phyloP scores from a whole-genome alignment of 768 basidiomycete genomes.

The Tubosaeta sp. region DNA sequence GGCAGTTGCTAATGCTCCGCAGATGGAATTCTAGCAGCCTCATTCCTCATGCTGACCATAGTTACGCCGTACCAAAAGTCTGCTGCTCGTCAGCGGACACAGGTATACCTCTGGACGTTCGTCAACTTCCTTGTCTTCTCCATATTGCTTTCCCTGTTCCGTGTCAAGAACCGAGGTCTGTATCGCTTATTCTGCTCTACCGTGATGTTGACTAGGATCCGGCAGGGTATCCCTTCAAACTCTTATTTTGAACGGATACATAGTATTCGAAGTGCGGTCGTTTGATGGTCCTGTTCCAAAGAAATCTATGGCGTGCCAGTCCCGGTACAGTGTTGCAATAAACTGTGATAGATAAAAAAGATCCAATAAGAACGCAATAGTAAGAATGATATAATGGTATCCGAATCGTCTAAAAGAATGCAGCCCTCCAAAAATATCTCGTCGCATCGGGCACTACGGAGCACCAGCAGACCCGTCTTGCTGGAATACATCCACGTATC shows the following conservation, averaged over 20 bases:
- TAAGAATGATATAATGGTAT: slow-evolving; percentile 19
- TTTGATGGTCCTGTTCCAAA: background rate
- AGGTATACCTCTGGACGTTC: slow-evolving; percentile 85
- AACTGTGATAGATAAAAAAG: slow-evolving; percentile 19
- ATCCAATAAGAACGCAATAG: slow-evolving; percentile 16
- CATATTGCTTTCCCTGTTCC: slow-evolving; percentile 80
- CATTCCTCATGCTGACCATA: slow-evolving; percentile 76
- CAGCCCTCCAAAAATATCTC: background rate
- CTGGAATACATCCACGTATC: slow-evolving; percentile 91
- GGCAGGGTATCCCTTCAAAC: slow-evolving; percentile 76
- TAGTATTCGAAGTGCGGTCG: background rate
- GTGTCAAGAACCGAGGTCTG: slow-evolving; percentile 85
- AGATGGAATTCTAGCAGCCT: slow-evolving; percentile 81
- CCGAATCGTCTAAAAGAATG: slow-evolving; percentile 2
- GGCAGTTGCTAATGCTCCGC: slow-evolving; percentile 1
- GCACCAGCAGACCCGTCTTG: slow-evolving; percentile 36
- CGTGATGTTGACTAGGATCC: background rate
- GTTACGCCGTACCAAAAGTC: slow-evolving; percentile 76
- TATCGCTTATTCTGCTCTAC: slow-evolving; percentile 1
- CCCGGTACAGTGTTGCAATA: slow-evolving; percentile 8
- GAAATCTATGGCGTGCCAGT: slow-evolving; percentile 2
- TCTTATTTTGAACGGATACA: slow-evolving; percentile 51
- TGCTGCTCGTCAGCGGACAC: slow-evolving; percentile 71
- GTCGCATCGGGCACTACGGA: slow-evolving; percentile 3
- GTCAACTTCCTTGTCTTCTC: slow-evolving; percentile 85